A percentile compares a stretch with the other conserved stretches of the same genome.
These are phyloP conservation scores for Curvularia eragrostidis DNA, from an alignment of 2,329 filamentous ascomycete genomes.

Conservation along the genomic window DNA sequence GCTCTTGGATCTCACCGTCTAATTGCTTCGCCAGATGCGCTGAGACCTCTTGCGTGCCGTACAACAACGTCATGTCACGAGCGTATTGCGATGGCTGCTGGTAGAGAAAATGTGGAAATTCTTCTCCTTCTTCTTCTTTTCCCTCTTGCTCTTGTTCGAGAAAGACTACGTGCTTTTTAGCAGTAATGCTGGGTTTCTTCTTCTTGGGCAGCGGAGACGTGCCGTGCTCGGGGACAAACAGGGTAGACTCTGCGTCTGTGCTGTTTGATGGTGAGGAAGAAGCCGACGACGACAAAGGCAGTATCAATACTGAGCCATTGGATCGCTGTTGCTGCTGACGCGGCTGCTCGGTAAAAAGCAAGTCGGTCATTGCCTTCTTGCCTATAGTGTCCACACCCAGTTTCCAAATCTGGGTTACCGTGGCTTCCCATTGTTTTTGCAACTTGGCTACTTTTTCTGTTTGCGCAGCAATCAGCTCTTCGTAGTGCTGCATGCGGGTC, in stretches of 20 bases:
- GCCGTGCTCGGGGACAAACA: constrained; percentile 29
- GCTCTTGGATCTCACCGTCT: constrained; percentile 17
- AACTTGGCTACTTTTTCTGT: constrained; percentile 28
- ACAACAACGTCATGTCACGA: constrained; percentile 2
- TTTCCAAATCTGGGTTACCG: constrained; percentile 42
- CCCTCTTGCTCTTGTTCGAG: no score
- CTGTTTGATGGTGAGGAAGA: constrained; percentile 7
- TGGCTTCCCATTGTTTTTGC: constrained; percentile 35
- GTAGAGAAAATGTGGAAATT: constrained; percentile 30
- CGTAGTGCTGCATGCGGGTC: constrained; percentile 31
- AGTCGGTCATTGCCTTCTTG: constrained; percentile 24
- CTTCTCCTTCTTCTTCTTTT: neutral
- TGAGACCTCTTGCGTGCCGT: constrained; percentile 25
- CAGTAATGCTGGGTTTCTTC: neutral
- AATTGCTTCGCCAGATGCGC: constrained; percentile 23
- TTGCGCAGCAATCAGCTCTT: constrained; percentile 25
- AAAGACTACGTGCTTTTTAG: constrained; percentile 38
- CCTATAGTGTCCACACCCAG: constrained; percentile 34
- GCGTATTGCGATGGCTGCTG: constrained; percentile 17
- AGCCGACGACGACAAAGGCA: neutral
- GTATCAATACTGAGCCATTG: neutral
- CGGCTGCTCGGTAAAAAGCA: constrained; percentile 24
- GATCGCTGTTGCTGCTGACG: neutral
- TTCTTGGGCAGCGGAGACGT: constrained; percentile 1
- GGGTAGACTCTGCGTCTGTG: constrained; percentile 16